Conservation (phyloP, 441 rosid genomes). For the Raphanus hybrid region DNA sequence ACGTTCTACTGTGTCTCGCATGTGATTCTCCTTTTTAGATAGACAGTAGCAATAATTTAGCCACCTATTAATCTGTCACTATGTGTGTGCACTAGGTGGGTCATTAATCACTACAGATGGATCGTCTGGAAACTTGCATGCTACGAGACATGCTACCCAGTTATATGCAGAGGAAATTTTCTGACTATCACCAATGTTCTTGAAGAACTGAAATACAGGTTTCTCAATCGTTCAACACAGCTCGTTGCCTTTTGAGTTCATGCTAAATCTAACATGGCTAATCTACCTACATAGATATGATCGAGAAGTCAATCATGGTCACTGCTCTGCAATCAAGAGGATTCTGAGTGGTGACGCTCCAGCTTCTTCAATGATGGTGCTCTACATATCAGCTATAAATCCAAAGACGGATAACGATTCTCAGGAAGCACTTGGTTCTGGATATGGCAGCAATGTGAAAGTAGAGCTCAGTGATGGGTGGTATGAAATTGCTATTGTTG, state of each 20-base stretch:
- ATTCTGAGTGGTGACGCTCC: slow-evolving; percentile 87
- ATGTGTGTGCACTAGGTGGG: slow-evolving; percentile 70
- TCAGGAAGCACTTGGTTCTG: slow-evolving; percentile 46
- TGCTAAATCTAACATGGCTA: slow-evolving; percentile 32
- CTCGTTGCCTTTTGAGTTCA: slow-evolving; percentile 24
- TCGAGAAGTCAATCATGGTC: slow-evolving; percentile 92
- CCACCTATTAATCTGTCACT: slow-evolving; percentile 18
- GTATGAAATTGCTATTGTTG: slow-evolving; percentile 41
- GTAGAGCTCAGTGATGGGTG: slow-evolving; percentile 92
- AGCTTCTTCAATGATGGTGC: slow-evolving; percentile 75
- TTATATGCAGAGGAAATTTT: slow-evolving; percentile 57
- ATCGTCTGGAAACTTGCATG: slow-evolving; percentile 95
- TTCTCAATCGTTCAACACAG: slow-evolving; percentile 22
- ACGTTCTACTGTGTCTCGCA: neutral
- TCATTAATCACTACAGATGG: slow-evolving; percentile 89
- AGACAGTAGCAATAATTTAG: neutral
- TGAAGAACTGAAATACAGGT: slow-evolving; percentile 91
- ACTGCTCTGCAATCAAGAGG: slow-evolving; percentile 87
- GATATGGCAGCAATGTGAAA: slow-evolving; percentile 50
- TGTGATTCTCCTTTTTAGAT: slow-evolving; percentile 23
- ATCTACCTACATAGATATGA: slow-evolving; percentile 68
- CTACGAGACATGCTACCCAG: slow-evolving; percentile 66
- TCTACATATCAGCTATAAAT: slow-evolving; percentile 75
- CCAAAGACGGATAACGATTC: slow-evolving; percentile 44
- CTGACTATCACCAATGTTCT: slow-evolving; percentile 73